Percentiles rank a stretch among this genome's conserved stretches.
Evolutionary conservation across 257 asterid genomes (phyloP).

Genomic region (Primulina eburnea): DNA sequence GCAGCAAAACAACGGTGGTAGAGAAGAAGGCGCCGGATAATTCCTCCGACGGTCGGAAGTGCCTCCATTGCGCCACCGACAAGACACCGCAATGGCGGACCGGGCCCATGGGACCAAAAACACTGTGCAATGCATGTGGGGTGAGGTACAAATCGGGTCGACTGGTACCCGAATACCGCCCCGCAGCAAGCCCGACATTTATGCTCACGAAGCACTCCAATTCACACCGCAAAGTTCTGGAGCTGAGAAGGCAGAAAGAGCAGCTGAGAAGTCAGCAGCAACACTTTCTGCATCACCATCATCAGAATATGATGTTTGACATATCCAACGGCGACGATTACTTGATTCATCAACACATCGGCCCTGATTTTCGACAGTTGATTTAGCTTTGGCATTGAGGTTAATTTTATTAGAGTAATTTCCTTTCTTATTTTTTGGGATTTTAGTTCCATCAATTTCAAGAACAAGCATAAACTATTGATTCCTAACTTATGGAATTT

Average conservation of each 20-base stretch:
- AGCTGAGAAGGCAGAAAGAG: slow-evolving; percentile 85
- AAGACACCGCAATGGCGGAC: slow-evolving; percentile 98
- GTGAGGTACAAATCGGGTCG: slow-evolving; percentile 89
- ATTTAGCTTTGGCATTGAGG: slow-evolving; percentile 33
- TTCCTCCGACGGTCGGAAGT: slow-evolving; percentile 55
- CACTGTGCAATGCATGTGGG: slow-evolving; percentile 91
- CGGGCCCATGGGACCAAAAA: slow-evolving; percentile 94
- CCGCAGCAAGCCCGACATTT: slow-evolving; percentile 95
- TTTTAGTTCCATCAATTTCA: slow-evolving; percentile 21
- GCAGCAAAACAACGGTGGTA: slow-evolving; percentile 27
- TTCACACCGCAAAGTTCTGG: slow-evolving; percentile 82
- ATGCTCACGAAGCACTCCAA: slow-evolving; percentile 76
- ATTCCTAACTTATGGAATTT: slow-evolving; percentile 50
- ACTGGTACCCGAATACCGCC: slow-evolving; percentile 90
- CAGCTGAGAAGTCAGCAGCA: slow-evolving; percentile 50
- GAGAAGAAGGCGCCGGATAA: slow-evolving; percentile 31
- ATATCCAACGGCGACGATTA: slow-evolving; percentile 61
- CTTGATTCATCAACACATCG: slow-evolving; percentile 79
- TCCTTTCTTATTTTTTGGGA: neutral
- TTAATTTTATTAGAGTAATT: slow-evolving; percentile 13
- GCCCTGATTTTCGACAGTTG: slow-evolving; percentile 73
- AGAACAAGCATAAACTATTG: slow-evolving; percentile 27
- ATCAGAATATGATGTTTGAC: slow-evolving; percentile 60
- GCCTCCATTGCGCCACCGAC: slow-evolving; percentile 92
- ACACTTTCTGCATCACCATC: slow-evolving; percentile 45